Conservation (phyloP, 2,329 filamentous ascomycete species). For the Reticulascus tulasneorum region DNA sequence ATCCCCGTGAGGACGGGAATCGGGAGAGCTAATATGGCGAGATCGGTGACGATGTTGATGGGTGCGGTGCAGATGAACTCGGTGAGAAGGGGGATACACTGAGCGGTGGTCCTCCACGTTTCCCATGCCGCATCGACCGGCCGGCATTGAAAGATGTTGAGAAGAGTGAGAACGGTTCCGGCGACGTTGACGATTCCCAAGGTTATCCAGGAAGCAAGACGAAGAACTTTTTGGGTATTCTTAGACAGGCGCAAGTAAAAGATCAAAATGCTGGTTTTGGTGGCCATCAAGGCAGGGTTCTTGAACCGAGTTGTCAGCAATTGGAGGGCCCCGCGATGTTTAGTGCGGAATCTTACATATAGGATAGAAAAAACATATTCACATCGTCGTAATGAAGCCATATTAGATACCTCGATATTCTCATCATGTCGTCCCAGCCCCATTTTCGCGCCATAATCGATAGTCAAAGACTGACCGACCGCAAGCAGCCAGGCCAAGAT, state of each 20-base stretch:
- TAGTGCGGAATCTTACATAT: constrained; percentile 41
- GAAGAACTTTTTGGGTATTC: constrained; percentile 71
- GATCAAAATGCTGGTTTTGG: constrained; percentile 86
- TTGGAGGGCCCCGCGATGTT: not conserved
- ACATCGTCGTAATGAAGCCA: constrained; percentile 48
- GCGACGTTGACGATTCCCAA: constrained; percentile 74
- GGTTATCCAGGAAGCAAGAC: constrained; percentile 76
- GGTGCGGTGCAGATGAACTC: constrained; percentile 74
- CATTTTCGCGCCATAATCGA: constrained; percentile 58
- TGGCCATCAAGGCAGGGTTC: constrained; percentile 86
- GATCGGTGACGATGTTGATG: constrained; percentile 86
- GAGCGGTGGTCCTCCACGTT: constrained; percentile 24
- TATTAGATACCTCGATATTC: constrained; percentile 50
- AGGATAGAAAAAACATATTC: constrained; percentile 64
- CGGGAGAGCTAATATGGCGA: constrained; percentile 81
- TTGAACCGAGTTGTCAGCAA: constrained; percentile 27
- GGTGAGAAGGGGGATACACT: constrained; percentile 56
- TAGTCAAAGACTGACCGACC: constrained; percentile 63
- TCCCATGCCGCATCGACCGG: constrained; percentile 70
- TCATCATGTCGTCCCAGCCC: constrained; percentile 66
- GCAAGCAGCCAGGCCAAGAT: constrained; percentile 71
- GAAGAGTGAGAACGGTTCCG: constrained; percentile 73
- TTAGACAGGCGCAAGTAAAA: constrained; percentile 85
- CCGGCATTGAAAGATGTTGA: constrained; percentile 83
- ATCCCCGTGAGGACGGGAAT: constrained; percentile 86